Evolutionary conservation across 2,329 filamentous ascomycete genomes (phyloP), one percentile per base, ranked within the genome.

Genomic region (Alternaria sp.): DNA sequence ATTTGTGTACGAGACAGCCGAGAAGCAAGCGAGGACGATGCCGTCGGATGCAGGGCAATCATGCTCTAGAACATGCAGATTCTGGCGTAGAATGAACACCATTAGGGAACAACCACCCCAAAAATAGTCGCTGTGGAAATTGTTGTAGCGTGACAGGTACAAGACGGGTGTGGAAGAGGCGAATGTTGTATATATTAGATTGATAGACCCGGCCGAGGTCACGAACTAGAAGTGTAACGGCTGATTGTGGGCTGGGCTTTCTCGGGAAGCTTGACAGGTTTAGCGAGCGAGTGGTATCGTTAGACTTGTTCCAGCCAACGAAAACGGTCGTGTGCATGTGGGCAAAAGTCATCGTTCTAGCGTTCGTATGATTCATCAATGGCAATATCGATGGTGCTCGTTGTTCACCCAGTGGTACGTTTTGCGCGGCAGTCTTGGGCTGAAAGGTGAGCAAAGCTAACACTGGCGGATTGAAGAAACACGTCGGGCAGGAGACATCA

Each of bases 171-270:
- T 28, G 41, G 56, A 54, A 62, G 54, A 62, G 63, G 59, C 58
- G 58, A 54, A 45, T 26, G 48, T 67, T 66, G 56, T 72, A 73
- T 74, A 72, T 69, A 68, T 68, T 73, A 74, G 45, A 74, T 74
- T 74, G 68, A 45, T 64, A 67, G 70, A 63, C 65, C 57, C 54
- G 68, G 70, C 68, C 70, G 69, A 71, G 70, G 70, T 72, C 70
- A 54, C 60, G 60, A 60, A 61, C 53, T 54, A 40, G 54, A 65
- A 36, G 52, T 56, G 41, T 48, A 54, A 63, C 65, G 70, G 67
- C 67, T 72, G 69, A 74, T 73, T 70, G 62, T 60, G 40, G 52
- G 56, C 65, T 58, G 66, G 59, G 31, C 34, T 52, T 60, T 45
- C 54, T 56, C 48, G 58, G 44, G 60, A 68, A 69, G 51, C 62